A percentile compares a stretch with the other conserved stretches of the same genome.
phyloP scores from a whole-genome alignment of 2,329 filamentous ascomycete species.

The Fusarium foetens region DNA sequence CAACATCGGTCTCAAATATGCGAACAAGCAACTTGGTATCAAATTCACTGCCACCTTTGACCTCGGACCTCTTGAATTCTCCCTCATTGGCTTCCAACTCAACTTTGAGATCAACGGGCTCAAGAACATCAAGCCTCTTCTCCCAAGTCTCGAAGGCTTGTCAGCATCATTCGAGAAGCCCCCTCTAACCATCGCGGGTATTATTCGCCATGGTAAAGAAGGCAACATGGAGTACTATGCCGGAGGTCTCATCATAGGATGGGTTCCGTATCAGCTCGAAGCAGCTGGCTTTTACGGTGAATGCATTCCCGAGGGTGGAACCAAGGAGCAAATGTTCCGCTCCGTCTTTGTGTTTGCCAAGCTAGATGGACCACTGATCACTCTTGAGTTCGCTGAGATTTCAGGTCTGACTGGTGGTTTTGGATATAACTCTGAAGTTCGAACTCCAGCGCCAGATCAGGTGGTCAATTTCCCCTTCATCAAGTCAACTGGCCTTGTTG shows the following conservation, averaged over 20 bases:
- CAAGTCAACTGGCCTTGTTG: not conserved
- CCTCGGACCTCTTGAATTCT: conserved; percentile 51
- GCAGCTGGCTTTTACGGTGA: conserved; percentile 1
- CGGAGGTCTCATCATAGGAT: conserved; percentile 5
- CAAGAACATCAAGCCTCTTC: not conserved
- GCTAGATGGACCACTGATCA: not conserved
- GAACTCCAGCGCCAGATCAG: not conserved
- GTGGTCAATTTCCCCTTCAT: not conserved
- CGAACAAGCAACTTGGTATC: conserved; percentile 43
- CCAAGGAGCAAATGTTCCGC: not conserved
- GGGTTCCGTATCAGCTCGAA: not conserved
- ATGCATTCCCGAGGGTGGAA: not conserved
- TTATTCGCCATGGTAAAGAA: not conserved
- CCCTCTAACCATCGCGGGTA: not conserved
- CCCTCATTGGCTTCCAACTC: conserved; percentile 49
- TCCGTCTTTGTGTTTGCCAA: conserved; percentile 1
- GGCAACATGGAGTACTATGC: not conserved
- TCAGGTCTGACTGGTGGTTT: not conserved
- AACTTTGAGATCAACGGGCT: not conserved
- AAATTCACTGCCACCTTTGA: conserved; percentile 50
- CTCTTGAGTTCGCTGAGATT: not conserved
- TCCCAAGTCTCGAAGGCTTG: not conserved
- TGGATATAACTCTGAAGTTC: not conserved
- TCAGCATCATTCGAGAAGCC: not conserved
- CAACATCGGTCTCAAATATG: conserved; percentile 52